Evolutionary conservation across 148 eudicot species (phyloP), one percentile per base, ranked within the genome.

Genomic region (Spergularia bocconei): DNA sequence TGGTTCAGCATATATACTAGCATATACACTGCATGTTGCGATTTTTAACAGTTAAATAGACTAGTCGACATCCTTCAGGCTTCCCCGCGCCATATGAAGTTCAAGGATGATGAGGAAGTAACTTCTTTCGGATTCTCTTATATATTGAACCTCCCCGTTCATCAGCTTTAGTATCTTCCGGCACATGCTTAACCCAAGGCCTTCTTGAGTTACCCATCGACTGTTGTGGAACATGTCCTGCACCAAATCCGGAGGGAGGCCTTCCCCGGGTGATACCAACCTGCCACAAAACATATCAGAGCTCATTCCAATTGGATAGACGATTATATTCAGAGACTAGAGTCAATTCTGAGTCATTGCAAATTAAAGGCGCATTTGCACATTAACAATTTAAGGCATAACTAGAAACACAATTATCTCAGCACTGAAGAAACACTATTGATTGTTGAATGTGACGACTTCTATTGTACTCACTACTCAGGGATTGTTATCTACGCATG

Each of bases 71-170:
- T 67, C 75, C 81, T 77, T 83, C 13, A 68, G 53, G 41, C 75
- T 83, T 70, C 82, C 75, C 38, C 60, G 79, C 56, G 89, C 80
- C 85, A 83, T 72, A 21, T 88, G 90, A 54, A 91, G 90, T 74
- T 94, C 88, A 33, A 95, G 92, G 75, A 65, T 80, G 69, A 95
- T 71, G 16, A 87, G 83, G 78, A 95, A 95, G 86, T 85, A 92
- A 74, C 97, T 88, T 75, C 89, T 85, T 75, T 95, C 97, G 0
- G 97, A 95, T 74, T 95, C 98, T 83, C 96, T 79, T 20, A 90
- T 92, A 76, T 95, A 95, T 57, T 95, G 97, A 73, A 95, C 96
- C 63, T 89, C 96, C 10, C 98, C 96, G 13, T 83, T 86, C 96
- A 95, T 92, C 36, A 82, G 91, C 92, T 85, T 92, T 61, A 95